These are phyloP conservation scores for Grammothele lineata DNA, from an alignment of 768 basidiomycete genomes.

Conservation along the genomic window DNA sequence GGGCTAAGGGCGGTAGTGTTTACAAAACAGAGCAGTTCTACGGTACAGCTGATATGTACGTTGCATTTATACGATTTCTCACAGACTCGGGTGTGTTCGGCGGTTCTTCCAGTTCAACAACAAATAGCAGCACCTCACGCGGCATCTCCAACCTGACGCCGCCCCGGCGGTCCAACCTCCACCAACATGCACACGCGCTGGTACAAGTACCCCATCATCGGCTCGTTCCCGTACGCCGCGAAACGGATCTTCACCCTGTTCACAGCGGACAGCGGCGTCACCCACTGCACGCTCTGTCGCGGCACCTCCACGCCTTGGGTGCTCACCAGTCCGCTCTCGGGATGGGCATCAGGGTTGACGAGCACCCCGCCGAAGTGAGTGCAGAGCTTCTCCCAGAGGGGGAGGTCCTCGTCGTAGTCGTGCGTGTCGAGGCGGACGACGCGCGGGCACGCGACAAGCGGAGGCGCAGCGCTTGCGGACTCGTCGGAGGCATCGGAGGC, in stretches of 20 bases:
- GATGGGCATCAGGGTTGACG: constrained; percentile 2
- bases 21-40: too few species aligned
- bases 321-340: background rate
- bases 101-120: too few species aligned
- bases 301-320: background rate
- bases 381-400: constrained; percentile 10
- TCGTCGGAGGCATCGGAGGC: constrained; percentile 10
- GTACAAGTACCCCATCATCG: constrained; percentile 11
- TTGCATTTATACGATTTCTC: too few species aligned
- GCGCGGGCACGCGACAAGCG: constrained; percentile 25
- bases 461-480: constrained; percentile 26
- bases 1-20: too few species aligned
- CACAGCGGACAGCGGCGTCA: constrained; percentile 1
- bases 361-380: constrained; percentile 7
- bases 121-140: too few species aligned
- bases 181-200: constrained; percentile 10
- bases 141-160: too few species aligned
- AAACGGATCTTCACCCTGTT: constrained; percentile 8
- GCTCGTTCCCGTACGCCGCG: constrained; percentile 15
- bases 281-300: constrained; percentile 7
- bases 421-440: constrained; percentile 21
- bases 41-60: too few species aligned
- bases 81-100: too few species aligned
- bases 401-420: constrained; percentile 24
- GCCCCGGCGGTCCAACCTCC: constrained; percentile 4